Evolutionary conservation across 1,284 basidiomycete genomes (phyloP), one percentile per base, ranked within the genome.

Genomic region (Anthracocystis setariae): DNA sequence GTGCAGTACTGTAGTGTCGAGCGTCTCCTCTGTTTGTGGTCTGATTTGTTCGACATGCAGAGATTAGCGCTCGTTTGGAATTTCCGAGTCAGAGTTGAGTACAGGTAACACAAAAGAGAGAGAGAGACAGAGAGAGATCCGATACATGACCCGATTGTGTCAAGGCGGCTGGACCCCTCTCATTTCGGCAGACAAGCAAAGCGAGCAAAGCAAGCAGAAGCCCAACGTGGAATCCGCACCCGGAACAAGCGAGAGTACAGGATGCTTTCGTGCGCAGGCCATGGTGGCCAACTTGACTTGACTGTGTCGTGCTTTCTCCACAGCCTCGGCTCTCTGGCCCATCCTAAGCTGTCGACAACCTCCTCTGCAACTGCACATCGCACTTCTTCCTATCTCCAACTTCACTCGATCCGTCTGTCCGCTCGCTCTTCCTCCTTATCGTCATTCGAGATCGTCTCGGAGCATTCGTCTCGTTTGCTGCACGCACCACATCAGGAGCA

Each of bases 251-350:
- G 12, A 42, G 18, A 1, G 20, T 42, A 3, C 17, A 15, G 38
- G n/a, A n/a, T 5, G 29, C 29, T 29, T 29, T 18, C 40, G 40
- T 42, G 40, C 21, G 8, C 23, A 23, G 40, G 10, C 20, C 21
- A 23, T 33, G 29, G 8, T 3, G 10, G 45, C 32, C 15, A 18
- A 27, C 35, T n/a, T 35, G 29, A 7, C 35, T 23, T 39, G 20
- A 21, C 39, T 23, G 50, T 53, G 42, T 53, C 40, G 42, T 53
- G 43, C 50, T 45, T 15, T 33, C n/a, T n/a, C n/a, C n/a, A n/a
- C n/a, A n/a, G n/a, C n/a, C n/a, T n/a, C n/a, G n/a, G n/a, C n/a
- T n/a, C n/a, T n/a, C n/a, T n/a, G n/a, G n/a, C n/a, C n/a, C n/a
- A n/a, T n/a, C n/a, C n/a, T n/a, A n/a, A n/a, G n/a, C n/a, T n/a